These are phyloP conservation scores for Verticillium zaregamsianum DNA, from an alignment of 2,329 filamentous ascomycete genomes.

Conservation along the genomic window DNA sequence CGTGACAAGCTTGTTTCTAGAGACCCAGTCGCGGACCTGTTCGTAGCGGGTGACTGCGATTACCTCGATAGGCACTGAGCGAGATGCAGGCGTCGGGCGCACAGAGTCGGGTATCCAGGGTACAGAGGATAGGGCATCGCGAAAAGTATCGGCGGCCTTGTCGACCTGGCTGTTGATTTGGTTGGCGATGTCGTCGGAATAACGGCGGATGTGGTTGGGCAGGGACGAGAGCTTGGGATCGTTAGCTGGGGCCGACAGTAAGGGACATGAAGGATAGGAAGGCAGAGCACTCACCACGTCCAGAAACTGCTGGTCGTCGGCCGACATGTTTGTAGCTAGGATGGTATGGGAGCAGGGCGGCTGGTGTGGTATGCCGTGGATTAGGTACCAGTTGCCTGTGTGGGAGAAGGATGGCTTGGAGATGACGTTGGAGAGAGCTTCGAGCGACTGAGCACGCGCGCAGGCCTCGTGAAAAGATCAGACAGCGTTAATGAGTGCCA, in stretches of 20 bases:
- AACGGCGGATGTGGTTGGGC: constrained; percentile 62
- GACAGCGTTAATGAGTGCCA: background rate
- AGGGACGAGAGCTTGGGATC: constrained; percentile 45
- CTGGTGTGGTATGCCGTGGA: background rate
- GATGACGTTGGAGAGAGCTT: background rate
- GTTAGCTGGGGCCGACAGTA: constrained; percentile 6
- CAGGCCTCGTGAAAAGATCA: background rate
- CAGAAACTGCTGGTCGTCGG: constrained; percentile 73
- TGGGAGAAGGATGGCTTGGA: background rate
- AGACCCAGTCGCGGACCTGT: constrained; percentile 66
- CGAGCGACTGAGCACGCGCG: background rate
- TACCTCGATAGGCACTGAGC: constrained; percentile 23
- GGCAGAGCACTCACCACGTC: constrained; percentile 59
- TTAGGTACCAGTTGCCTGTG: background rate
- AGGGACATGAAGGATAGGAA: background rate
- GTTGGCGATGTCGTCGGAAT: constrained; percentile 70
- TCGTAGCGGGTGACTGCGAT: constrained; percentile 37
- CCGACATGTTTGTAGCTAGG: constrained; percentile 61
- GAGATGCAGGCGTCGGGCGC: constrained; percentile 50
- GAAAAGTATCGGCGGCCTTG: constrained; percentile 64
- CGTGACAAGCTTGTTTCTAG: constrained; percentile 67
- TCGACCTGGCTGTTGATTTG: constrained; percentile 81
- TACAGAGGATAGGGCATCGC: constrained; percentile 63
- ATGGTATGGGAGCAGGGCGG: background rate
- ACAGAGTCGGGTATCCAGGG: constrained; percentile 71